Base-by-base conservation (phyloP, 139 green algal species). In the Chlamydomonas sphaeroides region DNA sequence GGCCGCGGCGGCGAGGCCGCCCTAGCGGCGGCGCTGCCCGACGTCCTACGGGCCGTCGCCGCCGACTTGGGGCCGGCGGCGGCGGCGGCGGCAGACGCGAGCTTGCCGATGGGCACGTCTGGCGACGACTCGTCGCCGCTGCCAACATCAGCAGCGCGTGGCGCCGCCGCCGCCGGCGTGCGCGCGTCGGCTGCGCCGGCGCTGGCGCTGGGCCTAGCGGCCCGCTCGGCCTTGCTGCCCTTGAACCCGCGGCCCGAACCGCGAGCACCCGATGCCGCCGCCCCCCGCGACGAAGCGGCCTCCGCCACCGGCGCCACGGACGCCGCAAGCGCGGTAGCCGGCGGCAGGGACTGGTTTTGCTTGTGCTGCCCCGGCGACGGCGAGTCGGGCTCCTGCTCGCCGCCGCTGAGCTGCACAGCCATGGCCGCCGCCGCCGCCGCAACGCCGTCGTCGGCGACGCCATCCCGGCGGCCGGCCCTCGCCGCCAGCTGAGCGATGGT, bases 21-120 rank as follows among this genome's bases (percentile, higher is more conserved):
- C 45, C 11, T 53, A 53, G 45, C 45, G 45, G 45, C 10, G 45
- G 45, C 45, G 45, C 45, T 10, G n/a, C n/a, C n/a, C n/a, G n/a
- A n/a, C n/a, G n/a, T n/a, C 45, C 14, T 53, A 14, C 45, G 45
- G 45, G 45, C 11, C 45, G 10, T 10, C 45, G 45, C 45, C 45
- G 45, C 45, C 45, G 45, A n/a, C n/a, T n/a, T n/a, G n/a, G n/a
- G n/a, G n/a, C n/a, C 45, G 11, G 45, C 45, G 10, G 45, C 45
- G 11, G 45, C 11, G 11, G 49, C 56, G 11, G 70, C 53, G 4
- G 36, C 56, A 1, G 74, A 39, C 30, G 74, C 74, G 20, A 80
- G 74, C 48, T 70, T 35, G n/a, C 74, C 56, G n/a, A 80, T 80
- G 2, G 74, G 74, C 39, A 80, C 39, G 23, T 80, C 74, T 2